Conservation (phyloP, 495 filamentous ascomycete species). For the Hypoxylon intermedium region DNA sequence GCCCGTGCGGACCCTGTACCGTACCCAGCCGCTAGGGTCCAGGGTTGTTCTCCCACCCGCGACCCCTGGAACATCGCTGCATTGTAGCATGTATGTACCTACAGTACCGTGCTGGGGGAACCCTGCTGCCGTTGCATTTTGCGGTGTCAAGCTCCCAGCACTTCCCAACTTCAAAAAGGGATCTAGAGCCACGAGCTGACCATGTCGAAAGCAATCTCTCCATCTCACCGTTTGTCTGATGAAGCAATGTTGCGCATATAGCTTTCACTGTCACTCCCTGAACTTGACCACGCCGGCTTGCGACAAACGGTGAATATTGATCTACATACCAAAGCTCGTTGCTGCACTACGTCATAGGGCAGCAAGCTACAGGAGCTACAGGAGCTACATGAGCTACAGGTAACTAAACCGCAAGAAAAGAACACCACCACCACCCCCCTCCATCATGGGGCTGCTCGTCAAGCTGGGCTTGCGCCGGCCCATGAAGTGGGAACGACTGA, state of each 20-base stretch:
- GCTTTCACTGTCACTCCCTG: neutral
- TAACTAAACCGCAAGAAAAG: neutral
- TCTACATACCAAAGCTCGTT: neutral
- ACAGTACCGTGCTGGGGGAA: neutral
- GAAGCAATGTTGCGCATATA: neutral
- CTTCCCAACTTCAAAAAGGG: slow-evolving; percentile 20
- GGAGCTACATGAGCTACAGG: neutral
- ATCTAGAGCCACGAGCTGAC: slow-evolving; percentile 5
- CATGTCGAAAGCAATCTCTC: slow-evolving; percentile 12
- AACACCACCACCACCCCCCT: too few relatives aligned
- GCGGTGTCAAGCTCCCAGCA: slow-evolving; percentile 10
- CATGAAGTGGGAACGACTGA: slow-evolving; percentile 57
- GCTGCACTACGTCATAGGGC: slow-evolving; percentile 19
- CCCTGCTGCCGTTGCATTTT: slow-evolving; percentile 31
- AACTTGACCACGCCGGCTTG: neutral
- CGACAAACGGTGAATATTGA: too few relatives aligned
- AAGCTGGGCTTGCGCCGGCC: slow-evolving; percentile 48
- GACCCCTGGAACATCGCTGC: slow-evolving; percentile 6
- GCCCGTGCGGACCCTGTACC: slow-evolving; percentile 19
- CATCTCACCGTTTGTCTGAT: neutral
- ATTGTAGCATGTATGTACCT: neutral
- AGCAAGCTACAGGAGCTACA: slow-evolving; percentile 13
- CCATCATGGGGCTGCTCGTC: slow-evolving; percentile 45
- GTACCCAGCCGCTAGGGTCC: neutral
- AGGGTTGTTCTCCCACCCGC: neutral